Conservation (phyloP, 495 filamentous ascomycete genomes). For the Physcia stellaris region DNA sequence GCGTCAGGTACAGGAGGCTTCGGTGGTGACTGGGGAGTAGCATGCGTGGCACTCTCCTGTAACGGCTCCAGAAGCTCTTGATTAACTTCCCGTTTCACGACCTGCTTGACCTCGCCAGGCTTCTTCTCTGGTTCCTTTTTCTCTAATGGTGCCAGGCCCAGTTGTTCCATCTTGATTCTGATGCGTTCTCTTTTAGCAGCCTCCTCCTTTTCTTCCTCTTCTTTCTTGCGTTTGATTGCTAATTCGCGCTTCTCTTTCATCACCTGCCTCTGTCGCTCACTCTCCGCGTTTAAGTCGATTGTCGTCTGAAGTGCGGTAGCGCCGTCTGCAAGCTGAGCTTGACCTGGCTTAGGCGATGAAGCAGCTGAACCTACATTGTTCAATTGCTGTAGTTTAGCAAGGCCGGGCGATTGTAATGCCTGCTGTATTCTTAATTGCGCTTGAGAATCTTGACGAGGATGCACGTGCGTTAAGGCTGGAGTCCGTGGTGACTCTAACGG, state of each 20-base stretch:
- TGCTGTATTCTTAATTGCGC: too few species aligned
- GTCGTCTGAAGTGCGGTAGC: slow-evolving; percentile 33
- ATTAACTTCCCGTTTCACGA: slow-evolving; percentile 28
- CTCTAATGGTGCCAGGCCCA: slow-evolving; percentile 55
- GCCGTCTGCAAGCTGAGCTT: slow-evolving; percentile 11
- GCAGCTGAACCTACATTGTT: neutral
- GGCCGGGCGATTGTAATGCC: too few species aligned
- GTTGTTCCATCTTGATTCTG: slow-evolving; percentile 61
- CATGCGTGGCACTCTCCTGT: slow-evolving; percentile 9
- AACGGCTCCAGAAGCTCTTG: slow-evolving; percentile 16
- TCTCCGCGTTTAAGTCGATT: slow-evolving; percentile 27
- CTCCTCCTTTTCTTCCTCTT: slow-evolving; percentile 72
- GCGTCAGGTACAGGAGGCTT: slow-evolving; percentile 40
- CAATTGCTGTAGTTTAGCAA: too few species aligned
- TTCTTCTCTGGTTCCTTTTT: slow-evolving; percentile 29
- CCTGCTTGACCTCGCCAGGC: slow-evolving; percentile 18
- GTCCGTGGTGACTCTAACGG: slow-evolving; percentile 9
- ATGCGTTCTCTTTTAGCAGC: slow-evolving; percentile 70
- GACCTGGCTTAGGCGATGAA: slow-evolving; percentile 16
- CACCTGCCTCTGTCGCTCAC: slow-evolving; percentile 60
- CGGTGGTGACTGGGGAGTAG: slow-evolving; percentile 28
- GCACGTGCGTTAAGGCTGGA: slow-evolving; percentile 1
- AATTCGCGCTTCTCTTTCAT: slow-evolving; percentile 73
- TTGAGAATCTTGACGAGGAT: too few species aligned
- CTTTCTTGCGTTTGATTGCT: slow-evolving; percentile 62